Evolutionary conservation across 257 asterid species (phyloP), one percentile per base, ranked within the genome.

Genomic region (Ligustrum vulgare): DNA sequence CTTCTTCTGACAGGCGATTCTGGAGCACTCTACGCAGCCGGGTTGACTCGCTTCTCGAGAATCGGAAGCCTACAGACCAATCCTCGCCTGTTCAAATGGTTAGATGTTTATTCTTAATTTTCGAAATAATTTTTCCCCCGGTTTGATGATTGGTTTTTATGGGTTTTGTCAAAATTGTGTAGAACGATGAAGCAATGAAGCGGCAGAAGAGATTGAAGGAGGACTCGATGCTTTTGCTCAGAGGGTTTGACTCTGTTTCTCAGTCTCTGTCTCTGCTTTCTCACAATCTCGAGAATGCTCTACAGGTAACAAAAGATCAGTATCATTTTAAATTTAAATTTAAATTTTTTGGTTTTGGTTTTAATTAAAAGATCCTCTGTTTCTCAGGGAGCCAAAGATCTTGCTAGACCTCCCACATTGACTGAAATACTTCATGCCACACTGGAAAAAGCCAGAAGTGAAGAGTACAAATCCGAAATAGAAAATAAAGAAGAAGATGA

Each of bases 11-110:
- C 69, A 83, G 86, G 86, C 91, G 90, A 37, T 89, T 82, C 75
- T 92, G 99, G 99, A 91, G 97, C 87, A 70, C 85, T 32, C 96
- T 94, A 7, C 88, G 85, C 28, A 85, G 84, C 86, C 87, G 98
- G 9, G 81, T 88, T 36, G 97, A 94, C 58, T 74, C 86, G 13
- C 86, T 91, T 10, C 84, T 91, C 4, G 96, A 92, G 84, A 85
- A 85, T 78, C 86, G 83, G 32, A 85, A 75, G 47, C 85, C 88
- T 11, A 18, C 33, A 12, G 89, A 81, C 74, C 74, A 63, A 11
- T 54, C 87, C 32, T 13, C 36, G 69, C 70, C 82, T 2, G 70
- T 75, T 1, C 75, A 75, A 71, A 41, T 22, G 84, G 91, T 83
- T 74, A 72, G 20, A 5, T 28, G 25, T 72, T 63, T 10, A n/a